Evolutionary conservation across 352 stramenopile genomes (phyloP), one percentile per base, ranked within the genome.

Genomic region (Phytophthora uliginosa): DNA sequence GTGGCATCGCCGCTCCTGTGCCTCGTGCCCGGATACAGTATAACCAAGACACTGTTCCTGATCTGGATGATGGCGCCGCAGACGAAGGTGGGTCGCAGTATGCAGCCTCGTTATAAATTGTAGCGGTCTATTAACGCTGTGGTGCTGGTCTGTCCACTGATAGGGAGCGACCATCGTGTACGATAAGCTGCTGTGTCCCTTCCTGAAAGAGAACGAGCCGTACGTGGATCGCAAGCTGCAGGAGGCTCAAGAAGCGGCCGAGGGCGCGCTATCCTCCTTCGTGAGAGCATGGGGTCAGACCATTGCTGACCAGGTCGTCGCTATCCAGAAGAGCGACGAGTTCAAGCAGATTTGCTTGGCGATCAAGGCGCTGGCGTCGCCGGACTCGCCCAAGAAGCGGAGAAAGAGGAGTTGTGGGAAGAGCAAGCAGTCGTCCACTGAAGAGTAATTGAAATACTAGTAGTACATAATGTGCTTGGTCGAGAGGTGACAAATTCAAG

Each of bases 11-110:
- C 78, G 22, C 66, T 93, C 54, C 60, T 89, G 38, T 75, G 69
- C 33, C 89, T 88, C 66, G 89, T 99, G 63, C 97, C 97, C 1
- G 98, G 98, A 57, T 99, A 99, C 78, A 99, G 97, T 73, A 61
- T 97, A 4, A 93, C 97, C 74, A 99, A 99, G 82, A 86, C 97
- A 63, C 88, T 97, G 22, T 98, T 99, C 71, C 88, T 99, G 55
- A 84, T 99, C 54, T 99, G 96, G 96, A 90, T 97, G 66, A 98
- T 99, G 91, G 78, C 98, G 28, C 96, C 95, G 6, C 92, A 97
- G 82, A 98, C 95, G 22, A 87, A 83, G 74, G 72, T 94, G 34
- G 78, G 83, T 48, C 85, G 18, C 9, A 20, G 34, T 54, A 9
- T 24, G 28, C 36, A 42, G 13, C 36, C 17, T 17, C 36, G 13